Base-by-base conservation (phyloP, 345 rosid genomes). In the Eucalyptus regnans region DNA sequence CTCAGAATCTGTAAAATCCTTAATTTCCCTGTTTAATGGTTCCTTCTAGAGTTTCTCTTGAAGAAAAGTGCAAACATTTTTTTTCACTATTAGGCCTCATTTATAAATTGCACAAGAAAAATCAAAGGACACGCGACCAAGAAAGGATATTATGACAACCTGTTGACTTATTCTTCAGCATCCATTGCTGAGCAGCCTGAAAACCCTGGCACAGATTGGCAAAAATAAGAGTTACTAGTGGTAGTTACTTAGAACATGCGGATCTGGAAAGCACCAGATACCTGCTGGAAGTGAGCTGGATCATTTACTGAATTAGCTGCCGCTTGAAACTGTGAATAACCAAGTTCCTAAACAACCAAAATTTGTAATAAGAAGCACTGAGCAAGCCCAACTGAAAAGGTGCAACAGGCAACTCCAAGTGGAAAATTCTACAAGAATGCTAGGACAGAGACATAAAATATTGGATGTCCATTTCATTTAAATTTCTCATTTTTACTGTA, bases 141-240 rank as follows among this genome's bases (percentile, higher is more conserved):
- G 60, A 87, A 66, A 85, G 71, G 86, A 68, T 88, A 89, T 51
- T 48, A 89, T 88, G 86, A 81, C 87, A 92, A 96, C 97, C 98
- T 94, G 96, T 89, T 90, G 94, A 94, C 90, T 95, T 97, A 86
- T 93, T 94, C 92, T 94, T 97, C 99, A 97, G 94, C 94, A 92
- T 92, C 94, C 91, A 92, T 41, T 96, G 96, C 91, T 95, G 96
- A 86, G 93, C 81, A 89, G 93, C 91, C 90, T 93, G 95, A 90
- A 87, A 90, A 88, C 94, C 94, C 97, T 95, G 89, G 89, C 90
- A 89, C 86, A 90, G 88, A 81, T 51, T 66, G 17, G 85, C 60
- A 89, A 12, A 17, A 84, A 87, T 86, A 68, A 86, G 64, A 89
- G 52, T 71, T 87, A 60, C 29, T 86, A 48, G 13, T 31, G 58